These are phyloP conservation scores for Penicillium flavigenum DNA, from an alignment of 495 filamentous ascomycete species.

Conservation along the genomic window DNA sequence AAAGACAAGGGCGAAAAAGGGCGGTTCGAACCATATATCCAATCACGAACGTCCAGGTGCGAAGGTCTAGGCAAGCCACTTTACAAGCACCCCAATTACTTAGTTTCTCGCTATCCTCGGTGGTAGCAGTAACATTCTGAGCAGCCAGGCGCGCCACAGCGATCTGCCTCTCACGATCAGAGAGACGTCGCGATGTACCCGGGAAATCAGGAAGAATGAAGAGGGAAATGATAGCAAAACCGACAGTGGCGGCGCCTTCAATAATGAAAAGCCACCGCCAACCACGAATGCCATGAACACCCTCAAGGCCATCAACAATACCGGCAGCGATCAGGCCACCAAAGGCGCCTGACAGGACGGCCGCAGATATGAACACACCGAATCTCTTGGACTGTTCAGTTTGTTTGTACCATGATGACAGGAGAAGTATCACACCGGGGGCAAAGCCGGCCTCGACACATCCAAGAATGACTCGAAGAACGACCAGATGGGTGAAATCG, in stretches of 20 bases:
- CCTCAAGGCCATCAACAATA: slow-evolving; percentile 31
- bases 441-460: slow-evolving; percentile 46
- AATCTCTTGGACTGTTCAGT: slow-evolving; percentile 52
- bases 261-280: slow-evolving; percentile 76
- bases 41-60: slow-evolving; percentile 30
- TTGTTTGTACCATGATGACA: slow-evolving; percentile 53
- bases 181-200: slow-evolving; percentile 25
- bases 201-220: slow-evolving; percentile 38
- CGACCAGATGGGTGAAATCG: slow-evolving; percentile 43
- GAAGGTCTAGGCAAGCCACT: slow-evolving; percentile 18
- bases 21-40: slow-evolving; percentile 31
- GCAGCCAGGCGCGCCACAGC: slow-evolving; percentile 24
- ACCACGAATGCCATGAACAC: slow-evolving; percentile 53
- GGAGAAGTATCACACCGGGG: slow-evolving; percentile 45
- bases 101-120: slow-evolving; percentile 19
- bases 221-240: slow-evolving; percentile 23
- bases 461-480: slow-evolving; percentile 36
- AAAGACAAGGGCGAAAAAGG: neutral
- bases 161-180: slow-evolving; percentile 24
- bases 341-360: slow-evolving; percentile 50
- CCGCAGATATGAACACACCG: slow-evolving; percentile 50
- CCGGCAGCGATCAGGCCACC: slow-evolving; percentile 51
- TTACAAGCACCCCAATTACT: slow-evolving; percentile 16
- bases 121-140: slow-evolving; percentile 22
- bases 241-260: slow-evolving; percentile 58